Evolutionary conservation across 805 yeast species (phyloP).

Genomic region (Hagleromyces aurorensis): DNA sequence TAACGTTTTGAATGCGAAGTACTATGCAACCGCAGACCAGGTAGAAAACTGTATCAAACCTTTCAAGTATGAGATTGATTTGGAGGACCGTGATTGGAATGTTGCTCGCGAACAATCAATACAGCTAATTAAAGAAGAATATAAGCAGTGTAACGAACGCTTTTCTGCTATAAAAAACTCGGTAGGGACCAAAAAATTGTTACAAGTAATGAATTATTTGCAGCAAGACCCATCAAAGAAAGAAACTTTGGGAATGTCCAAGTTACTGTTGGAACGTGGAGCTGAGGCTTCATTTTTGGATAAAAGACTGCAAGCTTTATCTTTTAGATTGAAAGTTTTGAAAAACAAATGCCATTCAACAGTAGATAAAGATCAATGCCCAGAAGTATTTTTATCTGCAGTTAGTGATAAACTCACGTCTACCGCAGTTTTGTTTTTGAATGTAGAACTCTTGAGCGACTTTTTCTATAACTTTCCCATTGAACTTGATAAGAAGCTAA

Average conservation of each 20-base stretch:
- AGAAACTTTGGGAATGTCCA: conserved; percentile 81
- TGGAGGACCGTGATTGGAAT: conserved; percentile 93
- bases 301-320: conserved; percentile 61
- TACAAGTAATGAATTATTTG: conserved; percentile 72
- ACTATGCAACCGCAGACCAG: conserved; percentile 91
- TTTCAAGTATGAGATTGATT: conserved; percentile 91
- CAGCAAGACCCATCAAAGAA: conserved; percentile 36
- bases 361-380: conserved; percentile 83
- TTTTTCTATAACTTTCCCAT: conserved; percentile 95
- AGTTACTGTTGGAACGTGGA: conserved; percentile 67
- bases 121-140: conserved; percentile 69
- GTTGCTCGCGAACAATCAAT: conserved; percentile 72
- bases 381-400: conserved; percentile 87
- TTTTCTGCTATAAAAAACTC: conserved; percentile 51
- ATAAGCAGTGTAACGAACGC: conserved; percentile 68
- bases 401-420: conserved; percentile 87
- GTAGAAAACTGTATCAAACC: conserved; percentile 98
- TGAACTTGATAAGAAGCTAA: conserved; percentile 71
- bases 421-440: conserved; percentile 85
- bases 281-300: conserved; percentile 72
- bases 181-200: conserved; percentile 77
- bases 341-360: conserved; percentile 68
- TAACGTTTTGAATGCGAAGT: conserved; percentile 67
- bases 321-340: conserved; percentile 68
- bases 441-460: conserved; percentile 89